Base-by-base conservation (phyloP, 495 filamentous ascomycete genomes). In the Staphylotrichum longicolle region DNA sequence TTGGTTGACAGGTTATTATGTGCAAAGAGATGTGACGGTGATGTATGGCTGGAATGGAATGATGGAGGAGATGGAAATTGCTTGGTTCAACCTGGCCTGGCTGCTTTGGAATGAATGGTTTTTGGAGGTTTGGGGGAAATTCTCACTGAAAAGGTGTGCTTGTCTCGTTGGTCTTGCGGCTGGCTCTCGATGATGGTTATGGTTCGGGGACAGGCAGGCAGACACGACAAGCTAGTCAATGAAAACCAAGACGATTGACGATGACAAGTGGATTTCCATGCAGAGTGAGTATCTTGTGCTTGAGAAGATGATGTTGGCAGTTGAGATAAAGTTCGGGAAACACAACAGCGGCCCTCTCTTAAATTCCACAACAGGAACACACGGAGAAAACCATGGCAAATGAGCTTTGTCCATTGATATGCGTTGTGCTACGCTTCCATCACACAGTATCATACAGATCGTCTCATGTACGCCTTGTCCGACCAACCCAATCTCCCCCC, bases 171-270 rank as follows among this genome's bases (percentile, higher is more conserved):
- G 39, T 35, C 8, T 34, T 33, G 52, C 10, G 52, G 5, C n/a
- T 46, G 11, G 44, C 3, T 45, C 27, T 27, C 33, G 9, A 32
- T 11, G 39, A n/a, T 59, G 57, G 57, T 42, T 27, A 8, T 37
- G 2, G 40, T 5, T 46, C 3, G 0, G 30, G 7, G 32, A 47
- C 20, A 27, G 20, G 20, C 12, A 3, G 34, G 34, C 15, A 39
- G 45, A 50, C 35, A 42, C 20, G 56, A 27, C 45, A 41, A 50
- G 35, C 10, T 41, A 41, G 61, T 56, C 32, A 59, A 63, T 54
- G 61, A 63, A 33, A 58, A 32, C 32, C 37, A 63, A 49, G 46
- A 59, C 55, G 61, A 63, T 59, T 59, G 61, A 39, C 37, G 37
- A 39, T 39, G 10, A 39, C 37, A 39, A 7, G 5, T 39, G 37